Conservation (phyloP, 306 rosid genomes). For the Rubus idaeus region DNA sequence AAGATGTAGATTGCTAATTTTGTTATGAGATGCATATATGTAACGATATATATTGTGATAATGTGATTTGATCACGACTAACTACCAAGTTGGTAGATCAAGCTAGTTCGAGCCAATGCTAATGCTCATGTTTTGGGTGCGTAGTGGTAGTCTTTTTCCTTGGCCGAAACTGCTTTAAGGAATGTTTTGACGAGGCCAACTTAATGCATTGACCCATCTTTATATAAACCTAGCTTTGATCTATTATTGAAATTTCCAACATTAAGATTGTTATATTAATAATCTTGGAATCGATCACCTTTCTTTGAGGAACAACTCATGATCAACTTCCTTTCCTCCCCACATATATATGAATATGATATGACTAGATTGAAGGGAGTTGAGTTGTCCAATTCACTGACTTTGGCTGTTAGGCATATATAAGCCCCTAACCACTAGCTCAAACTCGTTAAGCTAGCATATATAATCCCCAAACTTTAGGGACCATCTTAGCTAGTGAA, state of each 20-base stretch:
- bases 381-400: conserved; percentile 33
- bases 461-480: conserved; percentile 9
- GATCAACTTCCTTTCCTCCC: conserved; percentile 4
- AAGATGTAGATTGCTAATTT: neutral
- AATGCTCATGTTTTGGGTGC: neutral
- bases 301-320: conserved; percentile 29
- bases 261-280: neutral
- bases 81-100: neutral
- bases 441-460: neutral
- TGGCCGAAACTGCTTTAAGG: neutral
- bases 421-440: conserved; percentile 8
- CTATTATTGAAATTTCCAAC: neutral
- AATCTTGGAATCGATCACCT: conserved; percentile 17
- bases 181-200: neutral
- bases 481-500: conserved; percentile 25
- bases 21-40: no score
- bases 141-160: neutral
- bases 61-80: neutral
- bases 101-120: neutral
- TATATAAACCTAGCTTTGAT: neutral
- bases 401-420: conserved; percentile 7
- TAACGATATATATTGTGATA: neutral
- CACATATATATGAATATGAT: conserved; percentile 5
- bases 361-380: conserved; percentile 9
- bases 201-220: neutral